These are phyloP conservation scores for Exophiala lecanii-corni DNA, from an alignment of 2,329 filamentous ascomycete species.

Conservation along the genomic window DNA sequence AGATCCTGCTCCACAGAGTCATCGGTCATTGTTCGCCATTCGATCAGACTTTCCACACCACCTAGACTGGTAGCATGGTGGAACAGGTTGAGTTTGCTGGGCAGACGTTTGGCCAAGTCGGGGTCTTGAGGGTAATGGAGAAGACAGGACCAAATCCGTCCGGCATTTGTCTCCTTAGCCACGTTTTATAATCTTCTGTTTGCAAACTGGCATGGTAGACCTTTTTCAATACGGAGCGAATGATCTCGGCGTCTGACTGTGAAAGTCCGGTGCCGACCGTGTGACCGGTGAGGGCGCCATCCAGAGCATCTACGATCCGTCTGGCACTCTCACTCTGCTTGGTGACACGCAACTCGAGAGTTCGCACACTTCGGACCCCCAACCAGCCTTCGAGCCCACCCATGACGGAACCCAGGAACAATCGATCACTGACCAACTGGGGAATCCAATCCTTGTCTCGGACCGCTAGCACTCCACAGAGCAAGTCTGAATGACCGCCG, in stretches of 20 bases:
- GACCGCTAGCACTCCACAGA: slow-evolving; percentile 77
- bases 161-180: slow-evolving; percentile 86
- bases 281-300: slow-evolving; percentile 42
- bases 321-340: slow-evolving; percentile 70
- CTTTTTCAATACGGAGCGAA: slow-evolving; percentile 54
- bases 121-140: slow-evolving; percentile 61
- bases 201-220: slow-evolving; percentile 80
- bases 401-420: slow-evolving; percentile 78
- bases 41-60: slow-evolving; percentile 90
- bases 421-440: slow-evolving; percentile 61
- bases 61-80: slow-evolving; percentile 93
- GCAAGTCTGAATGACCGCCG: slow-evolving; percentile 88
- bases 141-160: slow-evolving; percentile 88
- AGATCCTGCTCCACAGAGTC: slow-evolving; percentile 63
- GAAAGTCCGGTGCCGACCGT: slow-evolving; percentile 35
- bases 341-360: slow-evolving; percentile 74
- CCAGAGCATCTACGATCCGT: slow-evolving; percentile 68
- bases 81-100: slow-evolving; percentile 75
- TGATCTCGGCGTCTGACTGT: slow-evolving; percentile 38
- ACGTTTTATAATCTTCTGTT: slow-evolving; percentile 57
- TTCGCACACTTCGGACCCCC: slow-evolving; percentile 78
- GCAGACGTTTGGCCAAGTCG: slow-evolving; percentile 62
- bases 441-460: slow-evolving; percentile 55
- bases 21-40: slow-evolving; percentile 94
- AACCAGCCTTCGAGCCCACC: slow-evolving; percentile 90